Conservation (phyloP, 75 land plant species). For the Pinus tabuliformis region DNA sequence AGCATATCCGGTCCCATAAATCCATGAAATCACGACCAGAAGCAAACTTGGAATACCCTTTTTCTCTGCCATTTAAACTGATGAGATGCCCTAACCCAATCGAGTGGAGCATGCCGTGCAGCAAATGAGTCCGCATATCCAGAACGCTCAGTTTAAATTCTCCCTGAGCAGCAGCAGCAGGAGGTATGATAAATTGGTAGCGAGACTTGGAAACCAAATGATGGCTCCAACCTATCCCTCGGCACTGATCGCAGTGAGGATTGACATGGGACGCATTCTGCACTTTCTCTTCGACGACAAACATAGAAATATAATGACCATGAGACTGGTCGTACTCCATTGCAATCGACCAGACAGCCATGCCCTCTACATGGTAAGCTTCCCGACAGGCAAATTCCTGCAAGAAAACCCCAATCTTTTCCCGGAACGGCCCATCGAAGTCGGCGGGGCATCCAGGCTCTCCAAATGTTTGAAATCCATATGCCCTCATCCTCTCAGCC, state of each 20-base stretch:
- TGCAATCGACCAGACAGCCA: constrained; percentile 66
- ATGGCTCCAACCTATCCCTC: constrained; percentile 91
- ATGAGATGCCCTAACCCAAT: too few species aligned
- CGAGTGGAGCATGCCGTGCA: too few species aligned
- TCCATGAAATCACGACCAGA: too few species aligned
- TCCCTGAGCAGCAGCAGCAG: constrained; percentile 42
- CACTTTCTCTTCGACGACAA: constrained; percentile 68
- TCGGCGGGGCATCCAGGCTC: constrained; percentile 50
- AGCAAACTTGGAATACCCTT: too few species aligned
- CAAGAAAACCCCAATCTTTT: constrained; percentile 70
- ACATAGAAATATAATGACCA: constrained; percentile 40
- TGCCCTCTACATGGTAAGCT: constrained; percentile 34
- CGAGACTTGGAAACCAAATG: constrained; percentile 69
- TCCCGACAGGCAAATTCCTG: constrained; percentile 42
- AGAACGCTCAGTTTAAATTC: constrained; percentile 30
- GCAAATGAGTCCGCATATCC: constrained; percentile 27
- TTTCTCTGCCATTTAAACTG: too few species aligned
- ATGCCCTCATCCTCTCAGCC: too few species aligned
- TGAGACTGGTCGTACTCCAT: constrained; percentile 43
- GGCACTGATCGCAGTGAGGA: constrained; percentile 79
- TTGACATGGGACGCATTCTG: constrained; percentile 13
- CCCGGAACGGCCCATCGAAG: constrained; percentile 65
- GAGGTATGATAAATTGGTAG: constrained; percentile 86
- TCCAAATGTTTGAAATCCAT: constrained; percentile 17
- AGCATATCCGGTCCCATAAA: too few species aligned